These are phyloP conservation scores for Pelargonium myrrhifolium DNA, from an alignment of 441 rosid species.

Conservation along the genomic window DNA sequence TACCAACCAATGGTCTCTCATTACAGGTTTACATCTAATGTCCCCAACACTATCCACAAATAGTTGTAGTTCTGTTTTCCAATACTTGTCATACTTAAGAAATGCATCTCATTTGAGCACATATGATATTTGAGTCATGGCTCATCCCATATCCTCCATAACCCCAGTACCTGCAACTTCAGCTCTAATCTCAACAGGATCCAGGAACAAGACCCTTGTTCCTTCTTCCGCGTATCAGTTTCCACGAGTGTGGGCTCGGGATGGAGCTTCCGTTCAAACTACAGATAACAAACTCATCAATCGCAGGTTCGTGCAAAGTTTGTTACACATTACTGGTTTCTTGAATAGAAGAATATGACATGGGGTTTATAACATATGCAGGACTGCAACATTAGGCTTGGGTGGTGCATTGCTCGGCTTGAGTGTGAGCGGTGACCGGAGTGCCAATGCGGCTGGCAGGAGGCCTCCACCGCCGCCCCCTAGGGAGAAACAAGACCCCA, in stretches of 20 bases:
- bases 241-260: conserved; percentile 14
- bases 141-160: conserved; percentile 36
- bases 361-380: conserved; percentile 17
- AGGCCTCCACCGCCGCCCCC: conserved; percentile 66
- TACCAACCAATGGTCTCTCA: conserved; percentile 28
- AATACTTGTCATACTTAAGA: background rate
- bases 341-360: too few species aligned
- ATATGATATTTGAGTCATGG: conserved; percentile 26
- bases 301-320: conserved; percentile 27
- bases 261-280: background rate
- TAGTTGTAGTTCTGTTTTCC: background rate
- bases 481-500: conserved; percentile 59
- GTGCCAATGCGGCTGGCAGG: conserved; percentile 49
- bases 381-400: conserved; percentile 37
- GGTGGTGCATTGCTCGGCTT: conserved; percentile 39
- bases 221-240: conserved; percentile 14
- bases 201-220: conserved; percentile 7
- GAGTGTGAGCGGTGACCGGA: conserved; percentile 23
- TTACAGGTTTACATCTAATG: conserved; percentile 8
- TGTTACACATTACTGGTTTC: background rate
- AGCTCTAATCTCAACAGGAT: conserved; percentile 16
- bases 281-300: conserved; percentile 9
- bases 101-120: background rate
- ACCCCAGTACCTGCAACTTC: conserved; percentile 23
- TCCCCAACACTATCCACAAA: conserved; percentile 24